Evolutionary conservation across 2,329 filamentous ascomycete species (phyloP).

Genomic region (Diaporthe citrichinensis): DNA sequence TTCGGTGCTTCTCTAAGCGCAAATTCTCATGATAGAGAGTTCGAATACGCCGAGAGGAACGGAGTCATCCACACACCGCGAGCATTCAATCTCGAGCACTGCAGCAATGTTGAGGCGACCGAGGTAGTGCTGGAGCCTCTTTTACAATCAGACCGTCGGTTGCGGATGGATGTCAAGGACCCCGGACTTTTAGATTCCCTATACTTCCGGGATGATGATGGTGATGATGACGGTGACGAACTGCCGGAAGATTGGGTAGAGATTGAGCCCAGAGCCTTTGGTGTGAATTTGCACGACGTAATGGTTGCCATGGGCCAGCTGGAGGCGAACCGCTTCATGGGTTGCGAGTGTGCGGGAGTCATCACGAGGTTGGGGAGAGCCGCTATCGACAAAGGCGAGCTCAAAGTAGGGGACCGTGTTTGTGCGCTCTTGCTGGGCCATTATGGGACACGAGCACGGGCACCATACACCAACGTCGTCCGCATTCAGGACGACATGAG

Average conservation of each 20-base stretch:
- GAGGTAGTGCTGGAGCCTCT: neutral
- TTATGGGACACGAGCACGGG: slow-evolving; percentile 45
- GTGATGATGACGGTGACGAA: neutral
- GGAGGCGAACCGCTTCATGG: neutral
- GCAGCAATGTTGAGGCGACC: neutral
- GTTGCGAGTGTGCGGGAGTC: neutral
- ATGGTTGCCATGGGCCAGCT: slow-evolving; percentile 18
- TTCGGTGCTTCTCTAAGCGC: neutral
- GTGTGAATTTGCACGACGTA: neutral
- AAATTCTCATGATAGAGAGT: neutral
- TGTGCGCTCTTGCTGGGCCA: slow-evolving; percentile 19
- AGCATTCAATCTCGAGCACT: neutral
- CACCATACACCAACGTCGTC: neutral
- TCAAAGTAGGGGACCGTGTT: slow-evolving; percentile 1
- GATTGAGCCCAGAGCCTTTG: slow-evolving; percentile 47
- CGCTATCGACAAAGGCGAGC: neutral
- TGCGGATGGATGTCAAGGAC: neutral
- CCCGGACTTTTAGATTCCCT: neutral
- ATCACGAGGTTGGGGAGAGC: slow-evolving; percentile 10
- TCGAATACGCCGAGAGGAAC: neutral
- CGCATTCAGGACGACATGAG: slow-evolving; percentile 49
- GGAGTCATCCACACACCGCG: neutral
- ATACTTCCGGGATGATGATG: neutral
- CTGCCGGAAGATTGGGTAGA: slow-evolving; percentile 48
- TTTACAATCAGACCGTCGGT: neutral